Conservation (phyloP, 257 asterid species). For the Lithospermum erythrorhizon region DNA sequence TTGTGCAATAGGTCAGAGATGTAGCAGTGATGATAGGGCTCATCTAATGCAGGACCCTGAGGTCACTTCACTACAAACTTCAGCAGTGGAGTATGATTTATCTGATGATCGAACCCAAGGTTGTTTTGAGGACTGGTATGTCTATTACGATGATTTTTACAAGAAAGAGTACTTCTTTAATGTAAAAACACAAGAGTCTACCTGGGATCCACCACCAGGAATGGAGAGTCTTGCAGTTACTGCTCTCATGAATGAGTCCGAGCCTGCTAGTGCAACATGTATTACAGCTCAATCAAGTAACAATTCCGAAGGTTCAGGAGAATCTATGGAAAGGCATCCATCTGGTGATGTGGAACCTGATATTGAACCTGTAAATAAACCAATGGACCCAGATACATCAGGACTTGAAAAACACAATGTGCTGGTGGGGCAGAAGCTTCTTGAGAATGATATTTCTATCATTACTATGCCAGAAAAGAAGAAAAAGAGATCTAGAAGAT, state of each 20-base stretch:
- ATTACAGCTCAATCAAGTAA: conserved; percentile 16
- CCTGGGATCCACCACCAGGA: conserved; percentile 80
- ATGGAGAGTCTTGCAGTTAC: conserved; percentile 31
- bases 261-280: not conserved
- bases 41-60: conserved; percentile 17
- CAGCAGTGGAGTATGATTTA: conserved; percentile 15
- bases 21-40: conserved; percentile 13
- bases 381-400: conserved; percentile 13
- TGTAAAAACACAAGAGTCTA: conserved; percentile 43
- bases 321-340: conserved; percentile 21
- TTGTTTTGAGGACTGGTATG: conserved; percentile 38
- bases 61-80: conserved; percentile 8
- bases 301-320: conserved; percentile 10
- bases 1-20: conserved; percentile 14
- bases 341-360: conserved; percentile 22
- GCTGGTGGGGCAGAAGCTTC: conserved; percentile 12
- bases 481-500: conserved; percentile 45
- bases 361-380: conserved; percentile 16
- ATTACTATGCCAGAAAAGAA: conserved; percentile 20
- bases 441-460: conserved; percentile 18
- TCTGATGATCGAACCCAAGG: conserved; percentile 14
- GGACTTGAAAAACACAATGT: conserved; percentile 20
- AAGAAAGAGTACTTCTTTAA: conserved; percentile 54
- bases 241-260: conserved; percentile 13
- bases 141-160: conserved; percentile 60